Percentiles rank a stretch among this genome's conserved stretches.
Evolutionary conservation across 257 asterid species (phyloP).

Genomic region (Coffea canephora): DNA sequence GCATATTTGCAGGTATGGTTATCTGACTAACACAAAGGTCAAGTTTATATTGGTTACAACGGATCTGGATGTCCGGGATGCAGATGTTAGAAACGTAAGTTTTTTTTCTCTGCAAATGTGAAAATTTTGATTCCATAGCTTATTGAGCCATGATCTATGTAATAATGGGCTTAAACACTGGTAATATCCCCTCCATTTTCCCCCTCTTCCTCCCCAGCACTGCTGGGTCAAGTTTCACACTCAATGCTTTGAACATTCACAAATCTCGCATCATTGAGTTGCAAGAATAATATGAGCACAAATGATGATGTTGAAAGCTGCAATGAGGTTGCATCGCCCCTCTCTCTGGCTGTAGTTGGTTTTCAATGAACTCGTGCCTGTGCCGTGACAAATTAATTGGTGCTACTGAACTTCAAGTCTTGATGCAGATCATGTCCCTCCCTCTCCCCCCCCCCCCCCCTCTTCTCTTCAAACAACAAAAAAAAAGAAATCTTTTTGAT

Average conservation of each 20-base stretch:
- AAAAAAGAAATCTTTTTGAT: no score
- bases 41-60: conserved; percentile 94
- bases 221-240: not conserved
- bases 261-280: not conserved
- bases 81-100: conserved; percentile 91
- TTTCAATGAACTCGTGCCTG: not conserved
- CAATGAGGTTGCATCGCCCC: not conserved
- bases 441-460: no score
- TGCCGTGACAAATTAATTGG: not conserved
- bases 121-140: not conserved
- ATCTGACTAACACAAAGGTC: conserved; percentile 95
- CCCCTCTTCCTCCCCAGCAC: not conserved
- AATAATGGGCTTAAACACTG: not conserved
- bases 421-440: no score
- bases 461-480: no score
- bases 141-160: not conserved
- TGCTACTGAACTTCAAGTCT: not conserved
- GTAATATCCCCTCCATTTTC: not conserved
- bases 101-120: conserved; percentile 6
- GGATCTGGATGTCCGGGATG: conserved; percentile 92
- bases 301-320: not conserved
- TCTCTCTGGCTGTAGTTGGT: not conserved
- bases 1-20: conserved; percentile 71
- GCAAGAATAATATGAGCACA: not conserved
- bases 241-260: not conserved